Evolutionary conservation across 768 basidiomycete species (phyloP).

Genomic region (Postia placenta): DNA sequence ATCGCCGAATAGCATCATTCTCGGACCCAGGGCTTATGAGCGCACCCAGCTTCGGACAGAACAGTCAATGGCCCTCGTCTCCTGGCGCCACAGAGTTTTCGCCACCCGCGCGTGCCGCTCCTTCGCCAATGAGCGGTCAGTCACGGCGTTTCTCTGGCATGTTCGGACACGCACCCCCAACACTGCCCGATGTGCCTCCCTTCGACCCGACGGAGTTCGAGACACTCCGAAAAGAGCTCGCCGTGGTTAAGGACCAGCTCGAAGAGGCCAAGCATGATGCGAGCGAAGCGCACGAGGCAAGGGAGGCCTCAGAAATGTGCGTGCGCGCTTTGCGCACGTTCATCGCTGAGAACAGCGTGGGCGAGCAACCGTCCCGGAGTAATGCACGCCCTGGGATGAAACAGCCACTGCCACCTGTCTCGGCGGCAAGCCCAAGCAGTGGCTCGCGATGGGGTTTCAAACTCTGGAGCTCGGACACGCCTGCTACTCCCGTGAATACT

Average conservation of each 20-base stretch:
- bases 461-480: constrained; percentile 39
- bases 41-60: constrained; percentile 27
- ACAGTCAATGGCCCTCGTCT: constrained; percentile 12
- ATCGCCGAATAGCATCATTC: constrained; percentile 70
- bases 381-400: constrained; percentile 11
- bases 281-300: constrained; percentile 73
- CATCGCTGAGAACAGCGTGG: constrained; percentile 69
- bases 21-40: constrained; percentile 47
- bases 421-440: constrained; percentile 9
- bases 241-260: constrained; percentile 48
- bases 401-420: background rate
- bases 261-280: constrained; percentile 63
- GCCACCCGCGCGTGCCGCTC: constrained; percentile 7
- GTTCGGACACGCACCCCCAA: constrained; percentile 46
- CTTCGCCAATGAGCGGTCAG: constrained; percentile 10
- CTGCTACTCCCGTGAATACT: constrained; percentile 10
- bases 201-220: constrained; percentile 40
- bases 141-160: constrained; percentile 44
- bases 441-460: constrained; percentile 64
- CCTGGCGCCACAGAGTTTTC: constrained; percentile 8
- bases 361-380: constrained; percentile 24
- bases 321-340: constrained; percentile 78
- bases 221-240: constrained; percentile 54
- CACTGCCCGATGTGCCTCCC: constrained; percentile 21
- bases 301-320: constrained; percentile 83